phyloP scores from a whole-genome alignment of 805 yeast species.

The Saturnispora kantuleensis region DNA sequence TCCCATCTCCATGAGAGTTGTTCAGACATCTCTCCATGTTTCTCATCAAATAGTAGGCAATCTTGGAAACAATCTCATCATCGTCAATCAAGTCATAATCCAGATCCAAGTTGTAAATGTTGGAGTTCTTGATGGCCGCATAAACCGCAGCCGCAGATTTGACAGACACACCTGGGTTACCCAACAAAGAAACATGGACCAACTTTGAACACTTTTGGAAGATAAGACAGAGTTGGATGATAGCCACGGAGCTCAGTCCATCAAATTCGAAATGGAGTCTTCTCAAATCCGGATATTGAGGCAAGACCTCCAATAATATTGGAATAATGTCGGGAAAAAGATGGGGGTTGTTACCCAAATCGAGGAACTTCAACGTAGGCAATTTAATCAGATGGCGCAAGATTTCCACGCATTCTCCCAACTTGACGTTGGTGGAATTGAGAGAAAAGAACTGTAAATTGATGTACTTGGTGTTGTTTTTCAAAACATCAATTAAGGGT shows the following conservation, averaged over 20 bases:
- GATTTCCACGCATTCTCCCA: conserved; percentile 30
- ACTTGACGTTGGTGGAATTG: conserved; percentile 38
- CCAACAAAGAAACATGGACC: conserved; percentile 45
- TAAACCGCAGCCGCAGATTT: conserved; percentile 41
- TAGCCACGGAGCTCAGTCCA: conserved; percentile 36
- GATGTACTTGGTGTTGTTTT: conserved; percentile 15
- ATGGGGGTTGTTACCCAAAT: conserved; percentile 42
- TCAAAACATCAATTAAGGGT: conserved; percentile 38
- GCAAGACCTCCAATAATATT: conserved; percentile 34
- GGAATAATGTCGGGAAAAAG: conserved; percentile 43
- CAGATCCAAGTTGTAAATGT: conserved; percentile 42
- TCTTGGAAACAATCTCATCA: conserved; percentile 43
- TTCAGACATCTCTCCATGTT: conserved; percentile 41
- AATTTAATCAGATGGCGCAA: conserved; percentile 31
- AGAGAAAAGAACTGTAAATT: conserved; percentile 42
- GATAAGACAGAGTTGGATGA: conserved; percentile 39
- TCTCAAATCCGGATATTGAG: conserved; percentile 34
- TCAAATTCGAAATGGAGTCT: conserved; percentile 48
- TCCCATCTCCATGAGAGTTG: neutral
- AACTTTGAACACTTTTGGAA: conserved; percentile 39
- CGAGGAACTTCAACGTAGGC: conserved; percentile 37
- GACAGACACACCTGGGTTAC: conserved; percentile 36
- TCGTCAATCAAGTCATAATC: conserved; percentile 40
- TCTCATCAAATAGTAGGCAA: conserved; percentile 47
- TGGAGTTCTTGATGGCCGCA: conserved; percentile 37